Evolutionary conservation across 306 rosid genomes (phyloP), one percentile per base, ranked within the genome.

Genomic region (Macrotyloma uniflorum): DNA sequence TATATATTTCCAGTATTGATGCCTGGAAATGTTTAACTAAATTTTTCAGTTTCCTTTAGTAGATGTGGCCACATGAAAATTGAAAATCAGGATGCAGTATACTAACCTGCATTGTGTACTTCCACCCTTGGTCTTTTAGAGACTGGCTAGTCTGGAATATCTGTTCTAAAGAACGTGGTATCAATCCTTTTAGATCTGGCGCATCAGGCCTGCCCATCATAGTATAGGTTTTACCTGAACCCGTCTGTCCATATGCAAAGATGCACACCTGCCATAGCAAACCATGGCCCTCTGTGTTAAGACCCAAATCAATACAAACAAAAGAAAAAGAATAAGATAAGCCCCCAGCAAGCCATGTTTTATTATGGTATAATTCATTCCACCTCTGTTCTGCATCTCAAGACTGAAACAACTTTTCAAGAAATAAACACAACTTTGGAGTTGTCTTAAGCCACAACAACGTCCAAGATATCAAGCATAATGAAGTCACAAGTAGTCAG

Each of bases 161-260:
- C 28, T 95, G 98, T 81, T 95, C 98, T 3, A 95, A 83, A 8
- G 98, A 90, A 55, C 97, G 97, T 1, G 98, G 98, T 58, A 95
- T 95, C 83, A 95, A 53, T 66, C 98, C 98, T 87, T 91, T 95
- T 67, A 91, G 82, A 24, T 89, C 98, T 8, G 90, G 75, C 53
- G 88, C 81, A 45, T 89, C 93, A 18, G 98, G 97, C 67, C 85
- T 90, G 20, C 98, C 98, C 95, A 94, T 92, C 98, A 94, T 94
- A 36, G 98, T 94, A 69, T 89, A 89, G 28, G 98, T 94, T 84
- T 94, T 91, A 9, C 97, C 98, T 4, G 98, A 92, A 16, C 98
- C 97, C 0, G 98, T 92, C 71, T 94, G 98, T 45, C 98, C 98
- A n/a, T 94, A 94, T 12, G 98, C 98, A 85, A 94, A 94, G 74